These are phyloP conservation scores for Flaveria sonorensis DNA, from an alignment of 129 eudicot species.

Conservation along the genomic window DNA sequence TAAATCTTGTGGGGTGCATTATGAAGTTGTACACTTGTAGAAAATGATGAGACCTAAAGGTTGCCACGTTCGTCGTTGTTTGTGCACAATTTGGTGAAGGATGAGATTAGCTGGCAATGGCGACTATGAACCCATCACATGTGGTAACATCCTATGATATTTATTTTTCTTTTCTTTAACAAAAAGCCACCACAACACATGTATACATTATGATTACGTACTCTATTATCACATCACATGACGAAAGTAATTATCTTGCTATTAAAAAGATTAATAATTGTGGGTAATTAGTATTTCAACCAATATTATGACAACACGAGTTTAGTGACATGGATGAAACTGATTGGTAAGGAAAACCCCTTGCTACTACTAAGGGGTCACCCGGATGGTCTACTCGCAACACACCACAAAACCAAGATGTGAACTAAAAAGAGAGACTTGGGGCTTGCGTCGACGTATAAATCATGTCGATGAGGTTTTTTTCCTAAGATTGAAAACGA, in stretches of 20 bases:
- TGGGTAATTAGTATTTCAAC: neutral
- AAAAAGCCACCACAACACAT: neutral
- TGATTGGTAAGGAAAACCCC: conserved; percentile 6
- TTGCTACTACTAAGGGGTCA: conserved; percentile 17
- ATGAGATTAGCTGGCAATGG: conserved; percentile 34
- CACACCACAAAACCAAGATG: conserved; percentile 33
- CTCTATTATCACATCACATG: neutral
- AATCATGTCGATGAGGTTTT: conserved; percentile 31
- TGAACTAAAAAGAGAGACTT: conserved; percentile 42
- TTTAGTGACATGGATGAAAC: neutral
- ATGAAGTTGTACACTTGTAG: conserved; percentile 17
- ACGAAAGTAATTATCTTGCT: neutral
- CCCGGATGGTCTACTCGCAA: conserved; percentile 7
- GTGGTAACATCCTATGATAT: conserved; percentile 36
- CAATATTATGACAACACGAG: neutral
- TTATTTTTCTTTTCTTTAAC: neutral
- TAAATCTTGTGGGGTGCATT: conserved; percentile 28
- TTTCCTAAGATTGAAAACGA: conserved; percentile 16
- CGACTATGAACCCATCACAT: conserved; percentile 29
- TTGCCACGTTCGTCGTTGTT: conserved; percentile 45
- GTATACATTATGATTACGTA: neutral
- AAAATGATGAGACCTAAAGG: conserved; percentile 33
- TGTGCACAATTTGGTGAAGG: conserved; percentile 38
- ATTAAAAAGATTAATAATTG: neutral
- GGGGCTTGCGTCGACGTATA: conserved; percentile 32